Conservation (phyloP, 176 grass and related monocot species). For the Raddia guianensis region DNA sequence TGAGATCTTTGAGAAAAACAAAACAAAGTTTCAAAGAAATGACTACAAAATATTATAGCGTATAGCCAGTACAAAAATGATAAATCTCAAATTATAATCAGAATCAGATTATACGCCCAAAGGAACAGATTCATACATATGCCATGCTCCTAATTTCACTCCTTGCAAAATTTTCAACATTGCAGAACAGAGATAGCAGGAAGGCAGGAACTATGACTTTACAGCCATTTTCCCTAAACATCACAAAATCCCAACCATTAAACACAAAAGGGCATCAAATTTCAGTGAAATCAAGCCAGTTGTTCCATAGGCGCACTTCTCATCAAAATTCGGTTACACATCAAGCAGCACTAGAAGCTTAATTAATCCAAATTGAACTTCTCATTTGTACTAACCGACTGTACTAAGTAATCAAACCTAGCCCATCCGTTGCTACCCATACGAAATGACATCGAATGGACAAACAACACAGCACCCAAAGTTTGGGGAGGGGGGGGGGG, state of each 20-base stretch:
- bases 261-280: slow-evolving; percentile 5
- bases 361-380: slow-evolving; percentile 14
- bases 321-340: background rate
- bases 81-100: too few species aligned
- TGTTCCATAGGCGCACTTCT: background rate
- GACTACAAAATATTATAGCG: too few species aligned
- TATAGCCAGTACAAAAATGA: too few species aligned
- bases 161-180: background rate
- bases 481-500: background rate
- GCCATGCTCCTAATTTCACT: background rate
- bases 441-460: background rate
- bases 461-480: background rate
- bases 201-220: slow-evolving; percentile 13
- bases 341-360: background rate
- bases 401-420: background rate
- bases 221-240: background rate
- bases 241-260: background rate
- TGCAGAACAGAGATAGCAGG: slow-evolving; percentile 15
- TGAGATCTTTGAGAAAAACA: too few species aligned
- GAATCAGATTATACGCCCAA: too few species aligned
- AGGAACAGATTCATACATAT: too few species aligned
- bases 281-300: background rate
- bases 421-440: background rate
- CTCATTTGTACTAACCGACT: background rate
- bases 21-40: too few species aligned